Conservation (phyloP, 352 stramenopile species). For the Globisporangium recalcitrans region DNA sequence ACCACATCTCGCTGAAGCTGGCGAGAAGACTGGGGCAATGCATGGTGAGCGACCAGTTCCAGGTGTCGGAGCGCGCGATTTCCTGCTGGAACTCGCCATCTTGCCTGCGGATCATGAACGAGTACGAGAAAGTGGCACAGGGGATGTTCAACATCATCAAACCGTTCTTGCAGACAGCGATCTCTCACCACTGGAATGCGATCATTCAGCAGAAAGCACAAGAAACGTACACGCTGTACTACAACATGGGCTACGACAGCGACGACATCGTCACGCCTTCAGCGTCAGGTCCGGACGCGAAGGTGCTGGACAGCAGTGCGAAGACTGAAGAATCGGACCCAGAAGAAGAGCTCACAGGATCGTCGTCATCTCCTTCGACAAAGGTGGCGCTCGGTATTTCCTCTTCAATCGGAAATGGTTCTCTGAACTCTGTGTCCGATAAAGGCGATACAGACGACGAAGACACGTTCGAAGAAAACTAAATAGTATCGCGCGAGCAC, state of each 20-base stretch:
- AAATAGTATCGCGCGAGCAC: conserved; percentile 8
- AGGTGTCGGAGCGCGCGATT: conserved; percentile 80
- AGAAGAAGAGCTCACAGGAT: conserved; percentile 30
- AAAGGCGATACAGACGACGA: conserved; percentile 19
- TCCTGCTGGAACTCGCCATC: conserved; percentile 76
- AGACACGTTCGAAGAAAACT: conserved; percentile 19
- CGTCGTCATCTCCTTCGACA: neutral
- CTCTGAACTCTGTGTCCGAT: neutral
- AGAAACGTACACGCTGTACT: conserved; percentile 85
- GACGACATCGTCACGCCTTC: conserved; percentile 38
- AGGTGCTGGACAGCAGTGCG: conserved; percentile 41
- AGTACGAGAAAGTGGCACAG: conserved; percentile 84
- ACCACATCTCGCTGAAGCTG: conserved; percentile 51
- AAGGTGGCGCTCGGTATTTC: neutral
- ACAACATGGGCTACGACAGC: conserved; percentile 88
- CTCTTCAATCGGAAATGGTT: conserved; percentile 4
- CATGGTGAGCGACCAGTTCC: conserved; percentile 82
- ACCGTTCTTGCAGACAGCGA: conserved; percentile 49
- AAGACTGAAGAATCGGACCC: conserved; percentile 57
- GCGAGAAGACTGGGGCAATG: conserved; percentile 61
- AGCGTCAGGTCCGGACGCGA: conserved; percentile 21
- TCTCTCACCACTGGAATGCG: conserved; percentile 69
- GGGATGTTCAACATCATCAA: conserved; percentile 84
- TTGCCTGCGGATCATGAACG: conserved; percentile 86
- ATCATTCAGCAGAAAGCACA: conserved; percentile 84